Conservation (phyloP, 1,284 basidiomycete genomes). For the Ustilago shanxiensis region DNA sequence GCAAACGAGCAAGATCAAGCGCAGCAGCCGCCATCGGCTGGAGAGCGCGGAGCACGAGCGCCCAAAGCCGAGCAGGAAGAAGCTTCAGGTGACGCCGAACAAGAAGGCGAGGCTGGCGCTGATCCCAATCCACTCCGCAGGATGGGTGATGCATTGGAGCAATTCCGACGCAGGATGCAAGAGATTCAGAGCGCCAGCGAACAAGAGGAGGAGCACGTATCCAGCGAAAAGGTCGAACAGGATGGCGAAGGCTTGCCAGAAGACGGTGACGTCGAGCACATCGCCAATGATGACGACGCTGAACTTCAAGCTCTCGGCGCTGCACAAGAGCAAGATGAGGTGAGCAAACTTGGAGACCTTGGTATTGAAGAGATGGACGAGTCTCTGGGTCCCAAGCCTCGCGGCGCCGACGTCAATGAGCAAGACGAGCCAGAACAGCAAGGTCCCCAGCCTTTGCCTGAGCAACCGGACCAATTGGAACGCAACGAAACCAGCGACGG, state of each 20-base stretch:
- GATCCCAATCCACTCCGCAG: constrained; percentile 79
- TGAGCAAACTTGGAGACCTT: constrained; percentile 77
- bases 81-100: constrained; percentile 30
- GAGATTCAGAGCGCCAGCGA: constrained; percentile 79
- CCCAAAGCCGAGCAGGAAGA: constrained; percentile 29
- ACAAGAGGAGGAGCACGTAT: constrained; percentile 67
- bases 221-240: constrained; percentile 70
- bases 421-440: constrained; percentile 33
- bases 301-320: constrained; percentile 91
- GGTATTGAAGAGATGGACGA: constrained; percentile 62
- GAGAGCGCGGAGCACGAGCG: constrained; percentile 23
- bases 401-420: constrained; percentile 31
- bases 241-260: constrained; percentile 72
- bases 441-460: constrained; percentile 49
- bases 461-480: constrained; percentile 65
- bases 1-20: constrained; percentile 68
- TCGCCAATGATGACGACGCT: constrained; percentile 78
- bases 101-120: constrained; percentile 53
- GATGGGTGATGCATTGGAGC: constrained; percentile 86
- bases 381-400: constrained; percentile 69
- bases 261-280: constrained; percentile 79
- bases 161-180: constrained; percentile 85
- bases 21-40: constrained; percentile 43
- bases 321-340: constrained; percentile 75
- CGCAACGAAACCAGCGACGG: constrained; percentile 60